A percentile compares a stretch with the other conserved stretches of the same genome.
phyloP scores from a whole-genome alignment of 352 stramenopile genomes.

The Phytophthora litchii region DNA sequence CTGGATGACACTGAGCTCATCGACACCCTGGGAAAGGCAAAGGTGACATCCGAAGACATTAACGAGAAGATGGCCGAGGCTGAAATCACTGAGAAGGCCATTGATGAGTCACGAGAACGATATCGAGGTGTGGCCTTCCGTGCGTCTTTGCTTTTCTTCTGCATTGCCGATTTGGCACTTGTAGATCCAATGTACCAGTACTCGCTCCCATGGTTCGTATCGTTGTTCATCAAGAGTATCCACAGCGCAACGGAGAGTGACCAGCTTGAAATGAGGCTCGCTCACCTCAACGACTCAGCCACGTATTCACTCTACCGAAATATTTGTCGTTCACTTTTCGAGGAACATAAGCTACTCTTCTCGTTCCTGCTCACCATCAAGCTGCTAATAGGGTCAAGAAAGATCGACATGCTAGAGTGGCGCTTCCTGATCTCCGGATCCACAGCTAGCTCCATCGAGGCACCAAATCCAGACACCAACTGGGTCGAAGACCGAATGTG shows the following conservation, averaged over 20 bases:
- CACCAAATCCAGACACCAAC: constrained; percentile 70
- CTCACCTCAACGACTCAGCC: constrained; percentile 91
- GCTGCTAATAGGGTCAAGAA: constrained; percentile 69
- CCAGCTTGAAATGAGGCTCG: constrained; percentile 82
- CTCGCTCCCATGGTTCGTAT: constrained; percentile 93
- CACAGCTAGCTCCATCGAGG: constrained; percentile 59
- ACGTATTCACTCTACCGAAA: constrained; percentile 95
- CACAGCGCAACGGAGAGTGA: constrained; percentile 81
- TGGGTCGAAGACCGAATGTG: constrained; percentile 83
- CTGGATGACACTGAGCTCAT: constrained; percentile 94
- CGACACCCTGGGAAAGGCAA: constrained; percentile 90
- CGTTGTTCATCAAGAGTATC: constrained; percentile 92
- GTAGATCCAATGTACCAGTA: constrained; percentile 96
- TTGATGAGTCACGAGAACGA: constrained; percentile 89
- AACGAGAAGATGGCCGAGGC: constrained; percentile 93
- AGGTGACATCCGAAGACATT: constrained; percentile 93
- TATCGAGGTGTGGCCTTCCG: constrained; percentile 91
- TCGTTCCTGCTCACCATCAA: constrained; percentile 93
- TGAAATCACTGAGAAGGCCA: constrained; percentile 91
- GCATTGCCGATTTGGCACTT: constrained; percentile 88
- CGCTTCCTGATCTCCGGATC: constrained; percentile 93
- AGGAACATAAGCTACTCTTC: constrained; percentile 95
- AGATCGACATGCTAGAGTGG: constrained; percentile 92
- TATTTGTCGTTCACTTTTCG: constrained; percentile 94
- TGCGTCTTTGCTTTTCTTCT: constrained; percentile 93